These are phyloP conservation scores for Podila epicladia DNA, from an alignment of 192 early-diverging fungal species.

Conservation along the genomic window DNA sequence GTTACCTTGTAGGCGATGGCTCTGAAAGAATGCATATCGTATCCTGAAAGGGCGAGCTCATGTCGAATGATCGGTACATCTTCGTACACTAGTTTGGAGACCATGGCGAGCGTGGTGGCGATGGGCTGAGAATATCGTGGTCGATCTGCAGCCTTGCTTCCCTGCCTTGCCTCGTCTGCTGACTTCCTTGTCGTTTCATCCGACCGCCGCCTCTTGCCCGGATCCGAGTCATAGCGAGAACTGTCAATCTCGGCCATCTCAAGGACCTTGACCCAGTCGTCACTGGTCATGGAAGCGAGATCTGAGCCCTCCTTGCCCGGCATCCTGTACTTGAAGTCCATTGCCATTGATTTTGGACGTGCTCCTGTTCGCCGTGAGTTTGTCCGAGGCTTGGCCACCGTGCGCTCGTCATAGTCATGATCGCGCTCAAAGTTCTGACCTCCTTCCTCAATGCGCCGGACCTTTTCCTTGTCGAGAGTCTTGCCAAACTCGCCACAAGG, in stretches of 20 bases:
- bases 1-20: constrained; percentile 63
- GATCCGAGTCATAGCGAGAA: constrained; percentile 17
- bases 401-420: constrained; percentile 43
- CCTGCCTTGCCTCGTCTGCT: neutral
- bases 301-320: constrained; percentile 35
- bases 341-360: constrained; percentile 26
- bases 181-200: neutral
- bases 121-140: constrained; percentile 58
- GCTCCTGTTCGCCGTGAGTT: constrained; percentile 9
- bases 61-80: constrained; percentile 61
- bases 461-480: constrained; percentile 37
- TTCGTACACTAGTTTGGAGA: constrained; percentile 61
- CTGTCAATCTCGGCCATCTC: constrained; percentile 45
- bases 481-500: constrained; percentile 53
- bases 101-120: constrained; percentile 60
- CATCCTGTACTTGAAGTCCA: constrained; percentile 33
- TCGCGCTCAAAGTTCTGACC: constrained; percentile 44
- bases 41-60: constrained; percentile 59
- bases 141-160: constrained; percentile 8
- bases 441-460: constrained; percentile 37
- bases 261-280: constrained; percentile 38
- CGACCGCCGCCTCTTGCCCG: neutral
- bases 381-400: constrained; percentile 8
- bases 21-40: constrained; percentile 60
- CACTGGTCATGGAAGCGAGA: constrained; percentile 30